Evolutionary conservation across 345 rosid species (phyloP), one percentile per base, ranked within the genome.

Genomic region (Hevea brasiliensis): DNA sequence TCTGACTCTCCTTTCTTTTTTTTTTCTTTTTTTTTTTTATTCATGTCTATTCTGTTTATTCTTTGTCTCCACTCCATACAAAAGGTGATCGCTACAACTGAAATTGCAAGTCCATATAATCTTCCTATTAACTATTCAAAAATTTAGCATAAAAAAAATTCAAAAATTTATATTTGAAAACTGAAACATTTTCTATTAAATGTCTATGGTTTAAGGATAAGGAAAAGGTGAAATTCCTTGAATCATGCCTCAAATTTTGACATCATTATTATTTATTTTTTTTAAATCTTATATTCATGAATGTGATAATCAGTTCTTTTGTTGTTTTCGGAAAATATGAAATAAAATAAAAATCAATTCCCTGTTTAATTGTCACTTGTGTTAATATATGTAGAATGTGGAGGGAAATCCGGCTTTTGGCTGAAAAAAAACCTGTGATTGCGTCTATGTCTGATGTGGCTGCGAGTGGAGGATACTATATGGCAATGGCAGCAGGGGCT

Each of bases 381-480:
- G 68, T 80, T 71, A 40, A 77, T 65, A 26, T 76, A 62, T 65
- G 32, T 86, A 94, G 98, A 82, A 87, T 88, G 97, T 87, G 97
- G 98, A 93, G 98, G 83, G 98, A 93, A 83, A 89, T 91, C 77
- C 87, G 82, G 81, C 91, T 91, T 62, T 77, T 93, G 81, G 92
- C 97, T 70, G 89, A 73, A 83, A 83, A 86, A 73, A 93, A 87
- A 76, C 98, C 97, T 2, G 98, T 91, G 67, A 78, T 93, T 67
- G 97, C 98, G 67, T 91, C 98, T 61, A 93, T 91, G 98, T 80
- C 89, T 76, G 97, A 93, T 82, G 91, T 93, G 51, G 98, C 98
- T 74, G 98, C 93, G 47, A 94, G 96, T 77, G 98, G 98, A 80
- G 98, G 98, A 68, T 94, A 94, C 82, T 94, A 94, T 81, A 94